A percentile compares a stretch with the other conserved stretches of the same genome.
Conservation (phyloP, 1,284 basidiomycete species). For the Pterula multifida region DNA sequence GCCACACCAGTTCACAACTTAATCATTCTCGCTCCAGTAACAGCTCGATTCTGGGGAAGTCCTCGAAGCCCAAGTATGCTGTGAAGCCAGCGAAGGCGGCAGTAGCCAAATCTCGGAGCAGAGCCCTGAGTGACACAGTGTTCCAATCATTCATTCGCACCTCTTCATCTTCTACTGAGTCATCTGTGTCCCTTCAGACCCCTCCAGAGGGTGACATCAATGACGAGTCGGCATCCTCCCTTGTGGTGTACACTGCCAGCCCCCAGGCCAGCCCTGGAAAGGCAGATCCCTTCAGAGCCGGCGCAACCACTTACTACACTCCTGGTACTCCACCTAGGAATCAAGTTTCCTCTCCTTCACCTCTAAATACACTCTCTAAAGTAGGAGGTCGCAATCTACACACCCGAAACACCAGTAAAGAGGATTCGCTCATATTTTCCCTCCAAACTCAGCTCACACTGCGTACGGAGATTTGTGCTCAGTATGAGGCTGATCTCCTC, state of each 20-base stretch:
- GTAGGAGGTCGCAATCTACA: conserved; percentile 19
- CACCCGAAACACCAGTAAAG: conserved; percentile 48
- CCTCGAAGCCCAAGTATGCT: not conserved
- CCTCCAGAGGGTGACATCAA: conserved; percentile 35
- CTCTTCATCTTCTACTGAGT: conserved; percentile 13
- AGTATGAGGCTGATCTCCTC: conserved; percentile 60
- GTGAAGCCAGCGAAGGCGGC: not conserved
- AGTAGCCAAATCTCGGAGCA: conserved; percentile 5
- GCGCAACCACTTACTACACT: conserved; percentile 67
- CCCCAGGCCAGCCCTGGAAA: conserved; percentile 16
- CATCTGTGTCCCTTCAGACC: not conserved
- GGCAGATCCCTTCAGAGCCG: conserved; percentile 59
- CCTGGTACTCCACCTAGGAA: conserved; percentile 54
- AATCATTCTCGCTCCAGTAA: not conserved
- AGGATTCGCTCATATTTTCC: conserved; percentile 56
- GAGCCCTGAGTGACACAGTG: conserved; percentile 4
- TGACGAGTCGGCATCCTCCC: conserved; percentile 33
- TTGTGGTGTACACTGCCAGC: conserved; percentile 31
- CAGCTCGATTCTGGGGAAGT: not conserved
- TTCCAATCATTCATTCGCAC: conserved; percentile 17
- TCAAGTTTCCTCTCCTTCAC: conserved; percentile 7
- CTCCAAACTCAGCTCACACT: conserved; percentile 60
- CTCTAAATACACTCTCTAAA: not conserved
- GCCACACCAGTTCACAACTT: not conserved
- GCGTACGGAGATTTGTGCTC: conserved; percentile 55